These are phyloP conservation scores for Keithomyces neogunnii DNA, from an alignment of 2,329 filamentous ascomycete genomes.

Conservation along the genomic window DNA sequence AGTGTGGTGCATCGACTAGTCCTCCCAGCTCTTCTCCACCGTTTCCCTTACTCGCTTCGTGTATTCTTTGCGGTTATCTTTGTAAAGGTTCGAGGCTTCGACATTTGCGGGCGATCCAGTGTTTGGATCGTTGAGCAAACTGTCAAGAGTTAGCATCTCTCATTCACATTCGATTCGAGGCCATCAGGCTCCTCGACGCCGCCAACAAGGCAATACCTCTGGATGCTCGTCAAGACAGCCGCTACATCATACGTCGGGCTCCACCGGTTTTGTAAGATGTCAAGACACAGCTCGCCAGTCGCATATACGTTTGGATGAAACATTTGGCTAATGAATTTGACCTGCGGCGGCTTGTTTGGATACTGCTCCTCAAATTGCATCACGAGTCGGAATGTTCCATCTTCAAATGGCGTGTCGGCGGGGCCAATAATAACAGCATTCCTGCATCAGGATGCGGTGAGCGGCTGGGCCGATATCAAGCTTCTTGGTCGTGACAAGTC, in stretches of 20 bases:
- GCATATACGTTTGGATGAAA: conserved; percentile 99
- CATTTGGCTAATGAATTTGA: conserved; percentile 99
- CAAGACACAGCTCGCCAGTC: conserved; percentile 89
- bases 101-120: conserved; percentile 98
- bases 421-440: conserved; percentile 98
- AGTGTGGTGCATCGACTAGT: conserved; percentile 37
- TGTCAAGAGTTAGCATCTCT: conserved; percentile 30
- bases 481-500: background rate
- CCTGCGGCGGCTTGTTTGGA: conserved; percentile 92
- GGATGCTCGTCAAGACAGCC: conserved; percentile 92
- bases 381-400: conserved; percentile 92
- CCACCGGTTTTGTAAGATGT: conserved; percentile 97
- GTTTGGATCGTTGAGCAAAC: conserved; percentile 94
- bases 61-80: conserved; percentile 95
- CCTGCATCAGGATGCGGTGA: conserved; percentile 42
- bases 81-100: conserved; percentile 96
- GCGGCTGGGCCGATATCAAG: background rate
- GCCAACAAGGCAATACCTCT: conserved; percentile 55
- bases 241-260: conserved; percentile 98
- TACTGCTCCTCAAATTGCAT: conserved; percentile 99
- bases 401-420: conserved; percentile 94
- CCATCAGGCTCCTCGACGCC: background rate
- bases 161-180: too few species aligned
- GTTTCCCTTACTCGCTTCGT: conserved; percentile 91
- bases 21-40: conserved; percentile 99